Conservation (phyloP, 2,329 filamentous ascomycete genomes). For the Verticillium albo-atrum region DNA sequence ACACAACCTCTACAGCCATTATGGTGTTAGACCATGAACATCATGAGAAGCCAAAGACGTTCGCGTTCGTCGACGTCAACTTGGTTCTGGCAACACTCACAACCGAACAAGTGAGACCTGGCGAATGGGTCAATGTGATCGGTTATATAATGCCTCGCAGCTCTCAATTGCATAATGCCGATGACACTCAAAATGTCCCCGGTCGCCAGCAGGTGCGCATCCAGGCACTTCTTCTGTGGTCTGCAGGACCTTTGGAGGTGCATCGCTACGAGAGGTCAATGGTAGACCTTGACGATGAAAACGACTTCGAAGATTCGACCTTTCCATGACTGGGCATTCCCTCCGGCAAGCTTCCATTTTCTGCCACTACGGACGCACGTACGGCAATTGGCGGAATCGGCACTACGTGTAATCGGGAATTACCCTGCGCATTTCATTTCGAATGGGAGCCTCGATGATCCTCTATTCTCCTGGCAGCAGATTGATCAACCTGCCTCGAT, state of each 20-base stretch:
- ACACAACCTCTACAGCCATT: conserved; percentile 49
- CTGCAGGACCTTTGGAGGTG: conserved; percentile 67
- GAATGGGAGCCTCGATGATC: no score
- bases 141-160: conserved; percentile 59
- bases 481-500: no score
- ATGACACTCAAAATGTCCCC: not conserved
- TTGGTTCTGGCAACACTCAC: conserved; percentile 65
- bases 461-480: no score
- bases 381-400: no score
- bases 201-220: conserved; percentile 37
- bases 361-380: no score
- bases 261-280: conserved; percentile 24
- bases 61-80: conserved; percentile 64
- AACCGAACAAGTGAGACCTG: conserved; percentile 59
- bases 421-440: no score
- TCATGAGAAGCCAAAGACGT: conserved; percentile 39
- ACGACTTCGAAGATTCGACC: not conserved
- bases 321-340: conserved; percentile 2
- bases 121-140: conserved; percentile 87
- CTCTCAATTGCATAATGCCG: conserved; percentile 2
- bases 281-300: not conserved
- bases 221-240: conserved; percentile 76
- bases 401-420: no score
- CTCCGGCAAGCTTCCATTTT: no score
- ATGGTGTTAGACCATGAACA: conserved; percentile 67